These are phyloP conservation scores for Pichia sp. DNA, from an alignment of 1,139 yeast species.

Conservation along the genomic window DNA sequence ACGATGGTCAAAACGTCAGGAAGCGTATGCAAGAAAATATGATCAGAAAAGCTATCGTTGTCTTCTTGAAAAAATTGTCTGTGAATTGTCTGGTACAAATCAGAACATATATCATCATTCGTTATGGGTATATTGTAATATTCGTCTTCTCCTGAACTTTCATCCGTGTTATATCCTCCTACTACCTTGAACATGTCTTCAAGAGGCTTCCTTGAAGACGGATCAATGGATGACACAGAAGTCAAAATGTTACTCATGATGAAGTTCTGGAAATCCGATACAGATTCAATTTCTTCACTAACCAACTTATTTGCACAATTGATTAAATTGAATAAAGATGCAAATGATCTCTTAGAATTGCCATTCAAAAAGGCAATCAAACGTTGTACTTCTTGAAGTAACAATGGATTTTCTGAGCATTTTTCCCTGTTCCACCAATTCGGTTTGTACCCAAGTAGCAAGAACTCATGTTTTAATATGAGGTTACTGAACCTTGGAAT, in stretches of 20 bases:
- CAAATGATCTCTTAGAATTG: slow-evolving; percentile 37
- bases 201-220: slow-evolving; percentile 12
- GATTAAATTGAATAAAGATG: slow-evolving; percentile 37
- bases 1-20: slow-evolving; percentile 39
- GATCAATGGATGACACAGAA: slow-evolving; percentile 18
- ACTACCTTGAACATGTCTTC: slow-evolving; percentile 22
- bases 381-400: slow-evolving; percentile 39
- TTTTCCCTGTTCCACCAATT: slow-evolving; percentile 44
- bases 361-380: slow-evolving; percentile 41
- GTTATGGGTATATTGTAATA: slow-evolving; percentile 30
- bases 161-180: slow-evolving; percentile 20
- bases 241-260: slow-evolving; percentile 19
- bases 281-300: slow-evolving; percentile 31
- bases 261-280: slow-evolving; percentile 28
- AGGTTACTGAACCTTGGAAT: slow-evolving; percentile 39
- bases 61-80: slow-evolving; percentile 33
- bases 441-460: slow-evolving; percentile 37
- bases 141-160: slow-evolving; percentile 19
- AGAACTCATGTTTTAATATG: slow-evolving; percentile 34
- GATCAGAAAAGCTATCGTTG: slow-evolving; percentile 22
- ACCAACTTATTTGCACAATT: slow-evolving; percentile 29
- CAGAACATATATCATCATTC: slow-evolving; percentile 25
- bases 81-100: slow-evolving; percentile 34
- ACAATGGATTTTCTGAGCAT: slow-evolving; percentile 21
- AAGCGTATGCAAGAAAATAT: slow-evolving; percentile 31